Evolutionary conservation across 73 alveolate species (phyloP), one percentile per base, ranked within the genome.

Genomic region (Tetrahymena borealis): DNA sequence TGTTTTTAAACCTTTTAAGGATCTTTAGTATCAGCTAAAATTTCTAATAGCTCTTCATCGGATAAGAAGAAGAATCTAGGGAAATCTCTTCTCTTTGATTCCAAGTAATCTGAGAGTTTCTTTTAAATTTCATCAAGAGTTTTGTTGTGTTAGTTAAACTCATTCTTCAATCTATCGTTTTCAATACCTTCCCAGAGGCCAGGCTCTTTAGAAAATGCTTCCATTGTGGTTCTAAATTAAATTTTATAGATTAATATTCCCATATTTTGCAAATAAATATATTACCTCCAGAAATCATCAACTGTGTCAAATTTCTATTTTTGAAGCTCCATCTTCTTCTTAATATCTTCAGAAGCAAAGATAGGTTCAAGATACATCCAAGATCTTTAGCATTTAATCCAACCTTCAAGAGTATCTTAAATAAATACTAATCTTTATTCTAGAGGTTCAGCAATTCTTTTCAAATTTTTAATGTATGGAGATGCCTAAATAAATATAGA

Each of bases 281-380:
- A 94, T 24, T 95, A 96, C 94, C 98, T 97, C 99, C 99, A 98
- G 90, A 94, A 97, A 38, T 96, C 94, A 94, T 98, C 99, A n/a
- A 98, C 99, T 41, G 95, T 97, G 40, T 94, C 96, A 97, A 98
- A 98, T 91, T 93, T 95, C 12, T 98, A 90, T 90, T 98, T 98
- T 96, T 97, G 99, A 0, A 95, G 91, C 6, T 99, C 98, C 96
- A 98, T 97, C 78, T 98, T 97, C 93, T 98, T 95, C 93, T 96
- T 98, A 90, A 99, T 99, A 95, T 99, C 99, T 90, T 99, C 99
- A 9, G 99, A 98, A 91, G 99, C 96, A 93, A 99, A 99, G 91
- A 99, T 99, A 0, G 99, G 99, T 94, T 99, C 99, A 78, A 99
- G 95, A 97, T 99, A 99, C 99, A 99, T 98, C 99, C 99, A 99